Conservation (phyloP, 345 rosid genomes). For the Sonneratia alba region DNA sequence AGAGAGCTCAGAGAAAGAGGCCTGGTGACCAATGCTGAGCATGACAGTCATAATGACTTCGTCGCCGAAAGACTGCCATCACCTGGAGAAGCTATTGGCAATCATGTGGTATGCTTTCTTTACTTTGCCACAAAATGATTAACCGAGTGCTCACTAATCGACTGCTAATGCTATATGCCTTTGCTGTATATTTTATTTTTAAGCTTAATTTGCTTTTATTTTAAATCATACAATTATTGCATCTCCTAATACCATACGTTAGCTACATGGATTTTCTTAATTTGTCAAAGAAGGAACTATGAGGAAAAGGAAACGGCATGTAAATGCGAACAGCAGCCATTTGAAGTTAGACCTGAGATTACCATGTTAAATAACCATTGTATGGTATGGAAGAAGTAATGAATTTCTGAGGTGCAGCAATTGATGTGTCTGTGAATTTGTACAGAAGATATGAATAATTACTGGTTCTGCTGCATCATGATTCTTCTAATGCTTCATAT, state of each 20-base stretch:
- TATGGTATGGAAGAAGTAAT: background rate
- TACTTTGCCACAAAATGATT: no score
- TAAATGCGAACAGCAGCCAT: no score
- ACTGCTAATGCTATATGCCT: no score
- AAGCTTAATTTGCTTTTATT: background rate
- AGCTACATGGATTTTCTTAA: background rate
- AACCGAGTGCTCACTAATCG: no score
- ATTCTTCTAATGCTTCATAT: no score
- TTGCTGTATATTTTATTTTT: background rate
- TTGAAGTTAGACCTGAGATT: background rate
- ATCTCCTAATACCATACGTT: background rate
- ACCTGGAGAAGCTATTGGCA: conserved; percentile 39
- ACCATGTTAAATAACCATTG: background rate
- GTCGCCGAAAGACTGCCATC: conserved; percentile 39
- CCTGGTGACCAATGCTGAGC: conserved; percentile 47
- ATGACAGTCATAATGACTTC: conserved; percentile 44
- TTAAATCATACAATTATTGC: background rate
- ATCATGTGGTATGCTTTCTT: conserved; percentile 27
- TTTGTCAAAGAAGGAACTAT: background rate
- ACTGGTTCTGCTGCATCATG: no score
- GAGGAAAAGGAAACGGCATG: background rate
- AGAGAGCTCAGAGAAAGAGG: conserved; percentile 87
- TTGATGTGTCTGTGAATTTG: background rate
- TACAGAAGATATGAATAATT: no score
- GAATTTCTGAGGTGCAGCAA: background rate